phyloP scores from a whole-genome alignment of 108 stramenopile genomes.

The Cyclotella kingstonii region DNA sequence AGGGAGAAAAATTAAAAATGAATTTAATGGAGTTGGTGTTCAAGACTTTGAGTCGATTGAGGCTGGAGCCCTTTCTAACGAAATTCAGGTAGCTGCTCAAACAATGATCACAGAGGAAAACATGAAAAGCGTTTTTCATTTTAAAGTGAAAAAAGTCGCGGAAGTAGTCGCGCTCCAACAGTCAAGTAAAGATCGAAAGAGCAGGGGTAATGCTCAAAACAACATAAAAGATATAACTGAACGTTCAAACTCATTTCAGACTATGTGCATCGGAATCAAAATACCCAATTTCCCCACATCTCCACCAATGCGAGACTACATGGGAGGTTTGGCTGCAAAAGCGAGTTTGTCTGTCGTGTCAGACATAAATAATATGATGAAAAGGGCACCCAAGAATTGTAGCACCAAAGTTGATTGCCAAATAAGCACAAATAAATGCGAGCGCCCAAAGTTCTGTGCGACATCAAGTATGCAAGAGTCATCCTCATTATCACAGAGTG shows the following conservation, averaged over 20 bases:
- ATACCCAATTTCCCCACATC: background rate
- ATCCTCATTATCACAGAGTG: conserved; percentile 4
- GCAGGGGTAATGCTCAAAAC: no score
- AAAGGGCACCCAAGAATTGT: background rate
- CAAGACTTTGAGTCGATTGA: background rate
- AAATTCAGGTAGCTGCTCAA: no score
- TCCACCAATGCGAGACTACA: conserved; percentile 6
- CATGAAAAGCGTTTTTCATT: no score
- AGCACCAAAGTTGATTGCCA: background rate
- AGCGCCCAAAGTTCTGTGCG: background rate
- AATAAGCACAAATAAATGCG: no score
- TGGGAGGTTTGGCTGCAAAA: background rate
- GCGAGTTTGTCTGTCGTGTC: conserved; percentile 1
- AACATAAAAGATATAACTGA: no score
- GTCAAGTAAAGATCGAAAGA: no score
- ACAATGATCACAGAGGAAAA: no score
- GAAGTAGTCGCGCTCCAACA: no score
- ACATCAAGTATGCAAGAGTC: background rate
- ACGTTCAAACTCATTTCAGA: no score
- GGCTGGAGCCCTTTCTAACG: no score
- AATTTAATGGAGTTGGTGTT: background rate
- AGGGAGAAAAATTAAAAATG: conserved; percentile 5
- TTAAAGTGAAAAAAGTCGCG: no score
- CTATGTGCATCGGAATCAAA: conserved; percentile 1
- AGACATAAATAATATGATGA: conserved; percentile 11